A percentile compares a stretch with the other conserved stretches of the same genome.
Conservation (phyloP, 768 basidiomycete genomes). For the Suillus variegatus region DNA sequence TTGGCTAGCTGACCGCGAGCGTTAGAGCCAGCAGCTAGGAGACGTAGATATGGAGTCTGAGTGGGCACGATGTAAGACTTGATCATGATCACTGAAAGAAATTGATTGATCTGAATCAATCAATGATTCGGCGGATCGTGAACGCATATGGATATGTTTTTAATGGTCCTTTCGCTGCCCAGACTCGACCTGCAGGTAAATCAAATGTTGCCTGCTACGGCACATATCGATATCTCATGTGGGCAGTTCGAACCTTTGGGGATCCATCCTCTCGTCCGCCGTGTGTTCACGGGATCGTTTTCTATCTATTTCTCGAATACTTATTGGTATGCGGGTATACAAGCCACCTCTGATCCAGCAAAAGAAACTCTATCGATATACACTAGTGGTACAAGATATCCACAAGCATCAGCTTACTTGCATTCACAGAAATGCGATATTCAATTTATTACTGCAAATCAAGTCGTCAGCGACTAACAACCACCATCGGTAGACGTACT, state of each 20-base stretch:
- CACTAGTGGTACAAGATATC: background rate
- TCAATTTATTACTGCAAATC: slow-evolving; percentile 15
- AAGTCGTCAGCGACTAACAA: background rate
- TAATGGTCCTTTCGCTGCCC: too few relatives aligned
- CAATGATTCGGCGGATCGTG: too few relatives aligned
- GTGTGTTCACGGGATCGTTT: background rate
- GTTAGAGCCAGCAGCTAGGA: slow-evolving; percentile 50
- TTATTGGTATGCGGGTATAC: background rate
- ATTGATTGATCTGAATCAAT: too few relatives aligned
- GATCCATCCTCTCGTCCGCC: background rate
- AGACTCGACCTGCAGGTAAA: too few relatives aligned
- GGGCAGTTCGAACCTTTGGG: background rate
- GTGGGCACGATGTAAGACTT: too few relatives aligned
- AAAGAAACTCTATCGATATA: background rate
- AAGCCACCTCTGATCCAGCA: background rate
- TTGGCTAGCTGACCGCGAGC: slow-evolving; percentile 49
- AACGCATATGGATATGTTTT: too few relatives aligned
- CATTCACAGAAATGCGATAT: background rate
- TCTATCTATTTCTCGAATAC: background rate
- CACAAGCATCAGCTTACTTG: background rate
- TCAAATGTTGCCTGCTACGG: too few relatives aligned
- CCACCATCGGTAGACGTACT: slow-evolving; percentile 26
- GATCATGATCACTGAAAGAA: too few relatives aligned
- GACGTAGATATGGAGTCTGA: slow-evolving; percentile 10
- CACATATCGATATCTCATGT: too few relatives aligned